Conservation (phyloP, 2,329 filamentous ascomycete species). For the Fusarium pseudoanthophilum region DNA sequence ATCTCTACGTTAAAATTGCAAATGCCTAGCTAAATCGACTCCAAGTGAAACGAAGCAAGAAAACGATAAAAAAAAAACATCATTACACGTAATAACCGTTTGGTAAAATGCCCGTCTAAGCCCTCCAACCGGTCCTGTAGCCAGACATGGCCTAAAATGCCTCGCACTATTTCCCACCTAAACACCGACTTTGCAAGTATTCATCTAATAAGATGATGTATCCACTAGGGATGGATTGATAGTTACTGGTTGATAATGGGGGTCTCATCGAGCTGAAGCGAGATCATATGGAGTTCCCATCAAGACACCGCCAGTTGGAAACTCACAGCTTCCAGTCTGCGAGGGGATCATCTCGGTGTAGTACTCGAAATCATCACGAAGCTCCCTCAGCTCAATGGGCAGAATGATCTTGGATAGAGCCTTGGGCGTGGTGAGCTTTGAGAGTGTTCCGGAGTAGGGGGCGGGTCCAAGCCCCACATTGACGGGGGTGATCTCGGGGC, state of each 20-base stretch:
- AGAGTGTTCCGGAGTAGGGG: conserved; percentile 46
- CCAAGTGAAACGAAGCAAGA: conserved; percentile 11
- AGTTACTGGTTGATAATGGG: neutral
- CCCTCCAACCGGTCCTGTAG: conserved; percentile 7
- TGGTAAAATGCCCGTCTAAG: conserved; percentile 34
- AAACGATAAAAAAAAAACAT: neutral
- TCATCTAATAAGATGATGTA: conserved; percentile 15
- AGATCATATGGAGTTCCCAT: conserved; percentile 18
- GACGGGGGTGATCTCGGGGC: conserved; percentile 27
- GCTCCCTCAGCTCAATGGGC: conserved; percentile 46
- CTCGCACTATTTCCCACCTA: conserved; percentile 12
- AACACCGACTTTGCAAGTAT: conserved; percentile 35
- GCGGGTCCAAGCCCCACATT: conserved; percentile 38
- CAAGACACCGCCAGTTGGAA: conserved; percentile 32
- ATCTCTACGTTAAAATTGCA: conserved; percentile 37
- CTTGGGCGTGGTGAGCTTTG: conserved; percentile 47
- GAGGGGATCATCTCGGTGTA: conserved; percentile 47
- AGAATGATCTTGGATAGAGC: conserved; percentile 48
- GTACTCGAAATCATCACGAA: conserved; percentile 48
- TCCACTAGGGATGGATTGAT: neutral
- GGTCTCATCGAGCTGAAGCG: conserved; percentile 24
- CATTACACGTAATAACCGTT: conserved; percentile 15
- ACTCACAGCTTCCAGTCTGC: conserved; percentile 45
- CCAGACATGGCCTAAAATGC: conserved; percentile 2
- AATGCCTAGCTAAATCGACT: conserved; percentile 36